These are phyloP conservation scores for Trichoderma gracile DNA, from an alignment of 2,329 filamentous ascomycete genomes.

Conservation along the genomic window DNA sequence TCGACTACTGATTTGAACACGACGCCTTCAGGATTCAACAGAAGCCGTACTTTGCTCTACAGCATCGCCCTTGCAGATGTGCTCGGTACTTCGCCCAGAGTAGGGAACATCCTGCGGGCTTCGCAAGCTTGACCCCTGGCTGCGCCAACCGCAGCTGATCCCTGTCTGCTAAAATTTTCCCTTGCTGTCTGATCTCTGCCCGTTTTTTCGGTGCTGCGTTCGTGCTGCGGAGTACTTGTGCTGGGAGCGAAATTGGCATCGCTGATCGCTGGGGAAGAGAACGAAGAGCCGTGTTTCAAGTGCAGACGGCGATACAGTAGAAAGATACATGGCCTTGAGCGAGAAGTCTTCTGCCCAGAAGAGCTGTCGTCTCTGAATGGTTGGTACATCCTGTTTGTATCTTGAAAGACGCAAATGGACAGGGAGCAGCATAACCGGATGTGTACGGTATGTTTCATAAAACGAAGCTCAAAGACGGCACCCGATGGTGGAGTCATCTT, in stretches of 20 bases:
- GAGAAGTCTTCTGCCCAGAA: not conserved
- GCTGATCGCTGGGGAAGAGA: conserved; percentile 5
- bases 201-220: not conserved
- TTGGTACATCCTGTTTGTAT: not conserved
- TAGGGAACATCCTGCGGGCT: no score
- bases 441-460: conserved; percentile 4
- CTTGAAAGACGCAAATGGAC: not conserved
- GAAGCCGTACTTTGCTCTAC: no score
- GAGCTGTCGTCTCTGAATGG: no score
- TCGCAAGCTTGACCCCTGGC: conserved; percentile 5
- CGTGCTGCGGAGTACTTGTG: no score
- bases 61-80: no score
- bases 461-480: not conserved
- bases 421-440: not conserved
- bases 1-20: no score
- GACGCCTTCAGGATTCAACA: no score
- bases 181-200: no score
- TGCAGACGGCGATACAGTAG: not conserved
- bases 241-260: conserved; percentile 13
- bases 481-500: not conserved
- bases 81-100: no score
- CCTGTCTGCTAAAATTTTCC: conserved; percentile 36
- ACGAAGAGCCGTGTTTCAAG: not conserved
- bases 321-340: no score
- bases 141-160: conserved; percentile 30